phyloP scores from a whole-genome alignment of 495 filamentous ascomycete genomes.

The Aspergillus asperescens region DNA sequence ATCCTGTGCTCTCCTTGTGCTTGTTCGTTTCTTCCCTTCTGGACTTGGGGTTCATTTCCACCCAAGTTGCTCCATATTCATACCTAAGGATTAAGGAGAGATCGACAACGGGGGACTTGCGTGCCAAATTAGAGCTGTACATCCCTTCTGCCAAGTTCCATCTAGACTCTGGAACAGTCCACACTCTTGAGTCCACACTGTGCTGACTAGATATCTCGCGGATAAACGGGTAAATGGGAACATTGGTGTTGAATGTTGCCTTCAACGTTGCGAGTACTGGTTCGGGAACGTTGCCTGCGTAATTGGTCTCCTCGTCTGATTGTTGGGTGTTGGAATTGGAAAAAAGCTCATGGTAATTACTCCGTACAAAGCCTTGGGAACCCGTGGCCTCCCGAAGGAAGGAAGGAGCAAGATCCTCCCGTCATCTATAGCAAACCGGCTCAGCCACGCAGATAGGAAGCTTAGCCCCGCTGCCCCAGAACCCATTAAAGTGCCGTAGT shows the following conservation, averaged over 20 bases:
- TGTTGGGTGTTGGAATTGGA: too few relatives aligned
- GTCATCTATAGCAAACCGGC: neutral
- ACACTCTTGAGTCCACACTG: neutral
- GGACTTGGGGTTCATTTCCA: neutral
- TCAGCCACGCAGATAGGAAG: neutral
- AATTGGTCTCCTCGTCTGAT: neutral
- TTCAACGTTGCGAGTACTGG: too few relatives aligned
- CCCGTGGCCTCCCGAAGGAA: neutral
- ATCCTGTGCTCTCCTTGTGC: neutral
- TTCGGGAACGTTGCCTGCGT: too few relatives aligned
- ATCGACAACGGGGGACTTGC: conserved; percentile 14
- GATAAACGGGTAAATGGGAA: neutral
- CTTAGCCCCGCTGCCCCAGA: neutral
- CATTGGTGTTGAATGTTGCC: neutral
- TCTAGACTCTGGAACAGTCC: neutral
- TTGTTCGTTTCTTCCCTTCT: neutral
- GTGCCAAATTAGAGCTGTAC: conserved; percentile 3
- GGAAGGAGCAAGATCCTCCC: neutral
- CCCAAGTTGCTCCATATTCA: conserved; percentile 1
- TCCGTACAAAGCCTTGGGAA: neutral
- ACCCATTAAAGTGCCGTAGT: neutral
- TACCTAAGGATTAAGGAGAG: neutral
- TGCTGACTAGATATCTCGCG: neutral
- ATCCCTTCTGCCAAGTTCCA: conserved; percentile 3
- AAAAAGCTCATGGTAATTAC: too few relatives aligned